Base-by-base conservation (phyloP, 208 protist genomes). In the Acanthamoeba royreba region DNA sequence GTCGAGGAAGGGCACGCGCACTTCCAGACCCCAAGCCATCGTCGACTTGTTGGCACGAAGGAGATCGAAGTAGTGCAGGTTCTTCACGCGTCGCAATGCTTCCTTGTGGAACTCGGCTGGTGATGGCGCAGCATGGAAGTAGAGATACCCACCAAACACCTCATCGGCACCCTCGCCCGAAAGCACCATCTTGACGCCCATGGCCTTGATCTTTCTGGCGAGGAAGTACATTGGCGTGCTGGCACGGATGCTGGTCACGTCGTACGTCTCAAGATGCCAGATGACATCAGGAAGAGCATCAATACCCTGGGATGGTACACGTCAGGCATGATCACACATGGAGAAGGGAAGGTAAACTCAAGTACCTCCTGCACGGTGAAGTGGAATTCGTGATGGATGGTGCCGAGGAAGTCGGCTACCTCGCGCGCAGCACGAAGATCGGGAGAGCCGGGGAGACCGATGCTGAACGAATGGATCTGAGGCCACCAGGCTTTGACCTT, bases 1-100 rank as follows among this genome's bases (percentile, higher is more conserved):
- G 96, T 99, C 98, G 15, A 99, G 95, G 95, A 99, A 99, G 8
- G 98, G 98, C 25, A 98, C 98, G 79, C 97, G 96, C 22, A 94
- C 97, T 94, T 99, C 98, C 45, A 99, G 87, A 55, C 98, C 98
- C 97, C 98, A 98, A 13, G 98, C 98, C 88, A 97, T 49, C 22
- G 96, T 97, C 5, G 95, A 95, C 96, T 98, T 99, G 97, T 99
- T 98, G 53, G 98, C 98, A 47, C 98, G 92, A 11, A 98, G 94
- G 79, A 97, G 98, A 92, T 99, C 98, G 83, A 95, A 98, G 28
- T 92, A 77, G 89, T 98, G 95, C 7, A 98, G 95, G 35, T 94
- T 93, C 69, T 96, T 93, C 4, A 96, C 94, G 28, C 94, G 66
- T 28, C 94, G 66, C 47, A 91, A 52, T 42, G 92, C 88, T 69